Percentiles rank a stretch among this genome's conserved stretches.
phyloP scores from a whole-genome alignment of 805 yeast genomes.

The Torulaspora gathmanii region DNA sequence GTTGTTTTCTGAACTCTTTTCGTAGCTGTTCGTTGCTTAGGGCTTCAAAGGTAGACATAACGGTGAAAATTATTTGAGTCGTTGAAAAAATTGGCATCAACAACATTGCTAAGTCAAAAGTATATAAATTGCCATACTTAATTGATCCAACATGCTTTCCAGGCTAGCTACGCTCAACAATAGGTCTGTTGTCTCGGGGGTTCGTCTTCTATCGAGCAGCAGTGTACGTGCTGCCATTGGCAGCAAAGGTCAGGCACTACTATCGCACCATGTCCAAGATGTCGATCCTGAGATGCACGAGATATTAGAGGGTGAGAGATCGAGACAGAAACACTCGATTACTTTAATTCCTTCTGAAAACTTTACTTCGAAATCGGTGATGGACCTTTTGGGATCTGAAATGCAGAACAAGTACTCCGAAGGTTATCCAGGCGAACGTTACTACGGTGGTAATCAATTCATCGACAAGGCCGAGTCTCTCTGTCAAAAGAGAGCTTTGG shows the following conservation, averaged over 20 bases:
- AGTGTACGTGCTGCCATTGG: constrained; percentile 6
- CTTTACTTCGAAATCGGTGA: constrained; percentile 91
- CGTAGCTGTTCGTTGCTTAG: too few species aligned
- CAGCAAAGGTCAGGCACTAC: constrained; percentile 35
- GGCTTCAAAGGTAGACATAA: background rate
- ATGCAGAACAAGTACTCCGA: constrained; percentile 98
- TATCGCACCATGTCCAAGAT: constrained; percentile 59
- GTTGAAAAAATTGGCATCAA: background rate
- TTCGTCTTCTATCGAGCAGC: constrained; percentile 13
- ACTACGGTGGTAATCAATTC: constrained; percentile 96
- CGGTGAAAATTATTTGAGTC: background rate
- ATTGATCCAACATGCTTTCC: constrained; percentile 13
- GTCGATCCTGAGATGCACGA: constrained; percentile 82
- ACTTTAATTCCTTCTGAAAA: constrained; percentile 94
- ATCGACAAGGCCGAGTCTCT: constrained; percentile 86
- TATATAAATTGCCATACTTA: background rate
- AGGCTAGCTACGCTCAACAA: constrained; percentile 15
- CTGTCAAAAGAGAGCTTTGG: constrained; percentile 87
- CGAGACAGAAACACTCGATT: constrained; percentile 86
- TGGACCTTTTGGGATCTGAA: constrained; percentile 91
- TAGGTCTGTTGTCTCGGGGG: constrained; percentile 7
- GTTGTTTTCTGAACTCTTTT: too few species aligned
- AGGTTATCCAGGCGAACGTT: constrained; percentile 97
- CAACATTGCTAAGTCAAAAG: background rate
- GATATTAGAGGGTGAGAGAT: constrained; percentile 70